Evolutionary conservation across 2,329 filamentous ascomycete species (phyloP), one percentile per base, ranked within the genome.

Genomic region (Lachnellula subtilissima): DNA sequence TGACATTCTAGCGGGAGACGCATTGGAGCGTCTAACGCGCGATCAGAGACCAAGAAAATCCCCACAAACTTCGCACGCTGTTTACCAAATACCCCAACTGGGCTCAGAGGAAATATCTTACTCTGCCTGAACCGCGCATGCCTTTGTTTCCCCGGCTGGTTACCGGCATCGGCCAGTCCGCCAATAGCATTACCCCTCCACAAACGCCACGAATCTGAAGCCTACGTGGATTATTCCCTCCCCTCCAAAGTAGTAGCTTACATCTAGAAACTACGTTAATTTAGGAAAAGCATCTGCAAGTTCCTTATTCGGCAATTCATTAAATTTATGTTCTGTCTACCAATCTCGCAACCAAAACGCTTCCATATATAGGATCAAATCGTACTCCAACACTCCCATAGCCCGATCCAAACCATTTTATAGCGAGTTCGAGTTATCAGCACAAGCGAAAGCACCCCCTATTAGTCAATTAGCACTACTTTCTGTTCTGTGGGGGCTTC

Each of bases 391-490:
- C 37, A 40, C 37, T 40, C 14, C n/a, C 37, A n/a, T 15, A 5
- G 14, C n/a, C 14, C 6, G 17, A 17, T 5, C 40, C n/a, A 19
- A 23, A 7, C 17, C 6, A 17, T 52, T 2, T 50, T 53, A 61
- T 17, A 52, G 54, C 12, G 62, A 64, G 47, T 53, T 52, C 11
- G 63, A 65, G 61, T 79, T 78, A 60, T 79, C 76, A 2, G 72
- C 74, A 57, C 77, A 79, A n/a, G 73, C 74, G 53, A 79, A 80
- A 0, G 76, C 75, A 42, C 67, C 69, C 36, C 61, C 63, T 61
- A 43, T 53, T 5, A 12, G 5, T 28, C 7, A 28, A 28, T 60
- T 53, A 54, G 17, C 11, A 23, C 1, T 1, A 5, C n/a, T 19
- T 17, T 25, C 28, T 32, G 3, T 19, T 25, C 1, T 7, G 19